phyloP scores from a whole-genome alignment of 306 rosid genomes.

The barrel medic (Medicago truncatula) region DNA sequence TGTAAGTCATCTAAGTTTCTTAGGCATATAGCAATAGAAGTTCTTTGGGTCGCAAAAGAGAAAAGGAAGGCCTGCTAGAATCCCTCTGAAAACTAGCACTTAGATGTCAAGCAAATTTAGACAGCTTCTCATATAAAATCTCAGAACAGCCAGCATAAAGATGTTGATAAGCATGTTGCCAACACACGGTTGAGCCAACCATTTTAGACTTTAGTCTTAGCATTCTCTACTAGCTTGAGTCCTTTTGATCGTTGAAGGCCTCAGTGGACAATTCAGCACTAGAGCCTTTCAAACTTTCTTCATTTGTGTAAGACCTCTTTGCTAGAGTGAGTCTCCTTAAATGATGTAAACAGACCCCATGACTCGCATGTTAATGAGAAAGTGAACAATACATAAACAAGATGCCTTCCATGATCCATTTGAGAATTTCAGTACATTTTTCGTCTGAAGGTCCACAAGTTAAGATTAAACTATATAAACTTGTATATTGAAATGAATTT shows the following conservation, averaged over 20 bases:
- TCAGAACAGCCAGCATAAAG: constrained; percentile 76
- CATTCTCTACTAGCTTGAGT: constrained; percentile 10
- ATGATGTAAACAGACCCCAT: constrained; percentile 68
- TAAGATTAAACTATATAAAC: constrained; percentile 19
- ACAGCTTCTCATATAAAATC: constrained; percentile 61
- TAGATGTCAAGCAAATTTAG: constrained; percentile 83
- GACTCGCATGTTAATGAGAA: constrained; percentile 46
- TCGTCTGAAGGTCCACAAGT: neutral
- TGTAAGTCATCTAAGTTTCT: constrained; percentile 57
- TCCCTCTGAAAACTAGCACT: constrained; percentile 86
- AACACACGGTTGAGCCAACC: constrained; percentile 50
- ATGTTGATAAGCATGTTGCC: constrained; percentile 68
- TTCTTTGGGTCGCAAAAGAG: constrained; percentile 56
- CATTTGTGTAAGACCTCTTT: constrained; percentile 37
- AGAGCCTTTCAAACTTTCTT: constrained; percentile 38
- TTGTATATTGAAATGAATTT: neutral
- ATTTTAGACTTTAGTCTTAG: too few relatives aligned
- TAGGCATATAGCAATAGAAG: constrained; percentile 56
- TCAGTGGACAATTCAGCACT: constrained; percentile 63
- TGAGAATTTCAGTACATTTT: constrained; percentile 8
- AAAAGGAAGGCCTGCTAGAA: constrained; percentile 66
- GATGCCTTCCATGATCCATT: constrained; percentile 46
- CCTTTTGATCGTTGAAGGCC: constrained; percentile 56
- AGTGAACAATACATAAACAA: constrained; percentile 40
- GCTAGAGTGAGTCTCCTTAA: constrained; percentile 31